Base-by-base conservation (phyloP, 768 basidiomycete species). In the Panaeolus papilionaceus region DNA sequence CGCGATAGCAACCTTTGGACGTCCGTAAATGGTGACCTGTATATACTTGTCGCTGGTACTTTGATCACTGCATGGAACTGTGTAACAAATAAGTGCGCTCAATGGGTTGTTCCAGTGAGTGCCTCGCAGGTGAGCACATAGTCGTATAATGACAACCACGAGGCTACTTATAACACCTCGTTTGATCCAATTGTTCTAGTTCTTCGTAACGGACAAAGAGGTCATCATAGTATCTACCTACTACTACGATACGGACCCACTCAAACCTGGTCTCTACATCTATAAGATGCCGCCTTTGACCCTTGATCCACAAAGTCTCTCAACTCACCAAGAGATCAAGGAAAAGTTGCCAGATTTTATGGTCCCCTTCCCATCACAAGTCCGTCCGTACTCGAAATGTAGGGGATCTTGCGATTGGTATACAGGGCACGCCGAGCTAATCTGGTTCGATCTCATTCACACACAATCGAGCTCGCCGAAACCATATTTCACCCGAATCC, bases 351-450 rank as follows among this genome's bases (percentile, higher is more conserved):
- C 54, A 11, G 26, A 58, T 37, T 28, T 58, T 12, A 7, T 58
- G 12, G 28, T 33, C 5, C 54, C 28, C 26, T 37, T 58, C 7
- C 54, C 54, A 28, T 18, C 28, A 33, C 9, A 37, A 5, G 28
- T 58, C 33, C 12, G 10, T 9, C 9, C 28, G 3, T 58, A 58
- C 20, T 10, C n/a, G 3, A 4, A 33, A 28, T 58, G 54, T 10
- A 58, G 54, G 54, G 54, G 54, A 4, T 58, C 54, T 4, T 58
- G 54, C 33, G 54, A 58, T 28, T 58, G 54, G 54, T 58, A 58
- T 12, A 58, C 54, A 1, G 54, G 54, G 33, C 33, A 28, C 26
- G 4, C 28, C 28, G 14, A n/a, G 14, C 3, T 58, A 16, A 58
- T 58, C 16, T 58, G 54, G 54, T 16, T 58, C 8, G 54, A 58